These are phyloP conservation scores for Myxozyma neglecta DNA, from an alignment of 805 yeast species.

Conservation along the genomic window DNA sequence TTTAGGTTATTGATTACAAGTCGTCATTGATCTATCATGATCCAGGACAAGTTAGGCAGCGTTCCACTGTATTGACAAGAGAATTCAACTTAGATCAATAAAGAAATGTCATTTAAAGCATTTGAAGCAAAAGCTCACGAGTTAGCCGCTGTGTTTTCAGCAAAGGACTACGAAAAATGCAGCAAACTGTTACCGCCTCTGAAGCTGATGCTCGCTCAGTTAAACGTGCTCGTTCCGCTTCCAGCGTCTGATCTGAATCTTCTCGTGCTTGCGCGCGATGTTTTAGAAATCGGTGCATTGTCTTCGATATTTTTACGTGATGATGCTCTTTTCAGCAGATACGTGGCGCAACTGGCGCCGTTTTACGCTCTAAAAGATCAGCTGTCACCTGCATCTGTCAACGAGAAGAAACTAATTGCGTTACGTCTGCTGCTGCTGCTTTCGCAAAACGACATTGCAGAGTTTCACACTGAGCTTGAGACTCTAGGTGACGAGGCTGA, in stretches of 20 bases:
- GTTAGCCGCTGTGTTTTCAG: constrained; percentile 62
- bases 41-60: background rate
- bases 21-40: background rate
- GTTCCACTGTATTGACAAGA: background rate
- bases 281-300: constrained; percentile 86
- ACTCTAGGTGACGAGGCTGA: constrained; percentile 61
- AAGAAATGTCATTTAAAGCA: constrained; percentile 2
- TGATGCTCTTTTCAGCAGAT: constrained; percentile 67
- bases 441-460: constrained; percentile 79
- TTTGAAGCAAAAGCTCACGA: constrained; percentile 42
- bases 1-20: background rate
- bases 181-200: constrained; percentile 64
- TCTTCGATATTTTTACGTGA: constrained; percentile 66
- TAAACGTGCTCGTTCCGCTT: constrained; percentile 70
- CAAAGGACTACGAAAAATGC: constrained; percentile 62
- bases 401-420: constrained; percentile 71
- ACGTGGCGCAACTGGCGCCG: constrained; percentile 70
- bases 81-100: background rate
- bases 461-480: constrained; percentile 89
- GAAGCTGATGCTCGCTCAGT: constrained; percentile 76
- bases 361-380: constrained; percentile 57
- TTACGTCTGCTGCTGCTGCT: constrained; percentile 73
- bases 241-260: constrained; percentile 50
- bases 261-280: constrained; percentile 72
- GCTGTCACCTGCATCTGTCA: constrained; percentile 50